phyloP scores from a whole-genome alignment of 345 rosid genomes.

The Excoecaria agallocha region DNA sequence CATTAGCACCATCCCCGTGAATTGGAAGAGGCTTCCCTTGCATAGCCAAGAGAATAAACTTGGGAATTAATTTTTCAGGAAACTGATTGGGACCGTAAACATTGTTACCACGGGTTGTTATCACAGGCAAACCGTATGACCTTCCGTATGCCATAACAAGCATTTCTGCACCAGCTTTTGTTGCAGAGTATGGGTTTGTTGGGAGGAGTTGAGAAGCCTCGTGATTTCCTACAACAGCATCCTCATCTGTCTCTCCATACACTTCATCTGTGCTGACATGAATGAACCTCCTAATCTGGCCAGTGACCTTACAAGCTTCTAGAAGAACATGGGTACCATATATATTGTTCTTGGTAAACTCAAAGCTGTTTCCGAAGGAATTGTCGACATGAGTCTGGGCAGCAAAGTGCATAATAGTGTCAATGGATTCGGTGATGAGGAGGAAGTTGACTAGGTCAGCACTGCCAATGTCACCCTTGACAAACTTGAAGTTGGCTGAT shows the following conservation, averaged over 20 bases:
- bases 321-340: constrained; percentile 87
- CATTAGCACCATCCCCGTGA: constrained; percentile 87
- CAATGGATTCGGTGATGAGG: constrained; percentile 77
- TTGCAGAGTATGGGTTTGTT: constrained; percentile 86
- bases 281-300: constrained; percentile 80
- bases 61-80: constrained; percentile 86
- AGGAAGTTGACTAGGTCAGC: constrained; percentile 89
- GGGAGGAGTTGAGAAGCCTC: constrained; percentile 98
- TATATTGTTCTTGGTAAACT: constrained; percentile 85
- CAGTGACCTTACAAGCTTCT: constrained; percentile 92
- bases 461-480: constrained; percentile 82
- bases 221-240: constrained; percentile 86
- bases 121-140: constrained; percentile 85
- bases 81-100: constrained; percentile 89
- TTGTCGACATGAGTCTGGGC: constrained; percentile 92
- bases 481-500: constrained; percentile 75
- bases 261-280: constrained; percentile 95
- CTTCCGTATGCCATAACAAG: constrained; percentile 96
- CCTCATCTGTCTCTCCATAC: constrained; percentile 90
- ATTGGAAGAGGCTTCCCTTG: constrained; percentile 69
- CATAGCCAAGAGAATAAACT: constrained; percentile 81
- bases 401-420: constrained; percentile 91
- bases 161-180: constrained; percentile 92
- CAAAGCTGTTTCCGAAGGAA: constrained; percentile 87
- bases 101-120: constrained; percentile 89